Evolutionary conservation across 1,139 yeast genomes (phyloP).

Genomic region (Pichia sp.): DNA sequence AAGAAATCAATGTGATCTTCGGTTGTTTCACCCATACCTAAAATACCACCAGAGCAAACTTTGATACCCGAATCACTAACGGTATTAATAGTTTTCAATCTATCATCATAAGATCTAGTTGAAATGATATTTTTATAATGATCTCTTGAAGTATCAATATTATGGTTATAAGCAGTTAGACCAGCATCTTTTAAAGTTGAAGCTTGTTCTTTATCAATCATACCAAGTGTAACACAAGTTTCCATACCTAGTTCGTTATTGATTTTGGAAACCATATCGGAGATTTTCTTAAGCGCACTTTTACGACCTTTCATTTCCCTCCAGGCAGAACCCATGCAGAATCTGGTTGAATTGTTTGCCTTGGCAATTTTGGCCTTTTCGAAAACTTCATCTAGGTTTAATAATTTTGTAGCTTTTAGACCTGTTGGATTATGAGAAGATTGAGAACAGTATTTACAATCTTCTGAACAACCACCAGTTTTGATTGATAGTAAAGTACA

Average conservation of each 20-base stretch:
- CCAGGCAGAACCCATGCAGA: slow-evolving; percentile 89
- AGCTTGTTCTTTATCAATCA: slow-evolving; percentile 63
- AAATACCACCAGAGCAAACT: slow-evolving; percentile 76
- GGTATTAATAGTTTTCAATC: slow-evolving; percentile 57
- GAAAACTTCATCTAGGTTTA: slow-evolving; percentile 55
- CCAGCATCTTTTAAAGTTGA: slow-evolving; percentile 57
- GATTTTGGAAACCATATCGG: slow-evolving; percentile 59
- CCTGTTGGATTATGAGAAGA: slow-evolving; percentile 66
- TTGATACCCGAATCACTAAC: slow-evolving; percentile 62
- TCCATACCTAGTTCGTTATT: slow-evolving; percentile 60
- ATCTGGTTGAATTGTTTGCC: slow-evolving; percentile 65
- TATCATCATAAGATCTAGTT: slow-evolving; percentile 64
- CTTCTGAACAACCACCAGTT: slow-evolving; percentile 78
- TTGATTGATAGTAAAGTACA: slow-evolving; percentile 72
- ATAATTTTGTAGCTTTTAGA: slow-evolving; percentile 58
- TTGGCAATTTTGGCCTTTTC: slow-evolving; percentile 61
- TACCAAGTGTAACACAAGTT: slow-evolving; percentile 75
- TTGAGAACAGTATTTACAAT: slow-evolving; percentile 77
- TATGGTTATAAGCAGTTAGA: slow-evolving; percentile 75
- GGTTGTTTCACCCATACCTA: slow-evolving; percentile 70
- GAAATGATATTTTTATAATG: slow-evolving; percentile 68
- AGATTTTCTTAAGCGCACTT: slow-evolving; percentile 54
- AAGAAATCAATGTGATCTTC: slow-evolving; percentile 68
- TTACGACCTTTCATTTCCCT: slow-evolving; percentile 78
- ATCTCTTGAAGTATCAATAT: slow-evolving; percentile 73